A percentile compares a stretch with the other conserved stretches of the same genome.
These are phyloP conservation scores for Arthroderma sp. DNA, from an alignment of 2,329 filamentous ascomycete species.

Conservation along the genomic window DNA sequence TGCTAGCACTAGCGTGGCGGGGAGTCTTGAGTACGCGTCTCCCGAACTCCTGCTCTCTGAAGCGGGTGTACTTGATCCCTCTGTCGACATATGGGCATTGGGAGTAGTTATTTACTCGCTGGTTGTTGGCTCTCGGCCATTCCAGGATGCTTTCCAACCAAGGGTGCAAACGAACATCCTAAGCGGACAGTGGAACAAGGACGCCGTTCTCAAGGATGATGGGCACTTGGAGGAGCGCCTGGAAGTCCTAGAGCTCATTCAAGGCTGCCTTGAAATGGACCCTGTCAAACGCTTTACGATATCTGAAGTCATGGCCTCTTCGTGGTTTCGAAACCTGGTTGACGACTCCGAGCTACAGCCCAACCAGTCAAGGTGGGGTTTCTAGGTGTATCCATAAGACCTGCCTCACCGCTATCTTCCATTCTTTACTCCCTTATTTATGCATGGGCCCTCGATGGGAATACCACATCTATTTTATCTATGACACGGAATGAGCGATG, in stretches of 20 bases:
- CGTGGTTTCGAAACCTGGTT: slow-evolving; percentile 39
- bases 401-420: neutral
- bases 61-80: slow-evolving; percentile 32
- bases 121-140: slow-evolving; percentile 48
- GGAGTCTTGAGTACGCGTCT: slow-evolving; percentile 44
- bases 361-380: slow-evolving; percentile 23
- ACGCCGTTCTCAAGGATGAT: slow-evolving; percentile 34
- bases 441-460: neutral
- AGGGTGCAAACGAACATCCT: slow-evolving; percentile 47
- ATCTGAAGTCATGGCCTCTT: slow-evolving; percentile 39
- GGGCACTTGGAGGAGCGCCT: slow-evolving; percentile 23
- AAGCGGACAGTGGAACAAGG: slow-evolving; percentile 44
- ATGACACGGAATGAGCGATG: too few species aligned
- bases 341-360: slow-evolving; percentile 20
- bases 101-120: slow-evolving; percentile 51
- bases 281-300: slow-evolving; percentile 44
- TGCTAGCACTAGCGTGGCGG: slow-evolving; percentile 45
- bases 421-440: neutral
- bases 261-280: slow-evolving; percentile 47
- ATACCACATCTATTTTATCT: too few species aligned
- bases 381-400: slow-evolving; percentile 14
- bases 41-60: slow-evolving; percentile 33
- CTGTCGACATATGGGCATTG: slow-evolving; percentile 55
- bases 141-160: slow-evolving; percentile 46
- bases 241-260: slow-evolving; percentile 43